These are phyloP conservation scores for Annona cherimola DNA, from an alignment of 164 flowering plant species.

Conservation along the genomic window DNA sequence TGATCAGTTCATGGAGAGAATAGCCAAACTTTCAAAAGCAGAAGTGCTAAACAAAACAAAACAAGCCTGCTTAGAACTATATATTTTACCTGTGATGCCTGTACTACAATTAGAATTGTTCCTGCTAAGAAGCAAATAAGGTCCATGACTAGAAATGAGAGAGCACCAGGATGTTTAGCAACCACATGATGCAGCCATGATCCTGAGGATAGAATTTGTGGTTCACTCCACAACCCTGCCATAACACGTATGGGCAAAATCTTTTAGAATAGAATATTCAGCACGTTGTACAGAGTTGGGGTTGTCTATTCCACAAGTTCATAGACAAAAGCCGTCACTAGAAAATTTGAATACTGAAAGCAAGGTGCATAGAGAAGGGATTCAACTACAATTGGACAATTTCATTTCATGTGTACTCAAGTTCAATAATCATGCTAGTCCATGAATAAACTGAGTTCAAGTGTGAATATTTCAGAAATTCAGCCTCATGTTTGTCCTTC, in stretches of 20 bases:
- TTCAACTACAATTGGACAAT: background rate
- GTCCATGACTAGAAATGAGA: slow-evolving; percentile 59
- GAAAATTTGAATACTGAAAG: background rate
- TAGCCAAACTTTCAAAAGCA: no score
- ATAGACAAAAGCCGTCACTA: background rate
- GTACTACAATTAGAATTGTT: slow-evolving; percentile 45
- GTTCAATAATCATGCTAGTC: background rate
- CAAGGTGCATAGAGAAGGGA: background rate
- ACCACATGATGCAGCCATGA: slow-evolving; percentile 51
- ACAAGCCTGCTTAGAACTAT: no score
- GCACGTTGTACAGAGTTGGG: background rate
- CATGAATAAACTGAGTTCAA: background rate
- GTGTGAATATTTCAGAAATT: background rate
- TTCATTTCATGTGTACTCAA: background rate
- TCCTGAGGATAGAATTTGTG: slow-evolving; percentile 28
- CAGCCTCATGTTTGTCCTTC: background rate
- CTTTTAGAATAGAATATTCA: slow-evolving; percentile 2
- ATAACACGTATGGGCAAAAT: slow-evolving; percentile 4
- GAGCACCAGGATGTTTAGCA: slow-evolving; percentile 56
- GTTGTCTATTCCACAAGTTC: background rate
- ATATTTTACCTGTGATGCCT: slow-evolving; percentile 59
- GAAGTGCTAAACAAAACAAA: no score
- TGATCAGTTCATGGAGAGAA: no score
- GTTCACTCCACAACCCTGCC: slow-evolving; percentile 69
- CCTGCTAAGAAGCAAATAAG: slow-evolving; percentile 36